These are phyloP conservation scores for Yamadazyma kitorensis DNA, from an alignment of 805 yeast species.

Conservation along the genomic window DNA sequence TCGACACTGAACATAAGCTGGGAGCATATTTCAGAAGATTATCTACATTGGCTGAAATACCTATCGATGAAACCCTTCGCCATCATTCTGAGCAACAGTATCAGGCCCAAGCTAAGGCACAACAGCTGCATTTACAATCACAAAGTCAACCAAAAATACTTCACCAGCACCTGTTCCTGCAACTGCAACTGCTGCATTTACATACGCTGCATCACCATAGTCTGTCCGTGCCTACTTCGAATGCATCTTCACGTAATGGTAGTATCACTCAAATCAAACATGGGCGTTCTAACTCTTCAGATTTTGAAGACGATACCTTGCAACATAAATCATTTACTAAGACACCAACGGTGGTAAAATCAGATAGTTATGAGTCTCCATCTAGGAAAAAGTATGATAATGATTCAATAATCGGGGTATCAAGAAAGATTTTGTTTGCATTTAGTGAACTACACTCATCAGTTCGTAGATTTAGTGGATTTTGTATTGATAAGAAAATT, in stretches of 20 bases:
- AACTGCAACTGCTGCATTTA: not conserved
- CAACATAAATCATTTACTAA: too few species aligned
- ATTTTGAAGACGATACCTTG: slow-evolving; percentile 8
- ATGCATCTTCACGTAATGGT: slow-evolving; percentile 10
- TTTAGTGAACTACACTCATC: slow-evolving; percentile 64
- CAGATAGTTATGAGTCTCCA: too few species aligned
- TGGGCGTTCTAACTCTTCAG: slow-evolving; percentile 9
- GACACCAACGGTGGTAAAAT: too few species aligned
- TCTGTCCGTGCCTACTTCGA: slow-evolving; percentile 9
- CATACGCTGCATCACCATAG: not conserved
- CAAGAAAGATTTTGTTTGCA: slow-evolving; percentile 61
- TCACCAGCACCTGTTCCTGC: slow-evolving; percentile 1
- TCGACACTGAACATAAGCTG: slow-evolving; percentile 47
- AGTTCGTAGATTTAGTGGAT: slow-evolving; percentile 53
- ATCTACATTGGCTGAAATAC: slow-evolving; percentile 59
- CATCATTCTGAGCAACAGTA: not conserved
- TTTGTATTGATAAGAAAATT: slow-evolving; percentile 54
- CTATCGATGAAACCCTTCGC: slow-evolving; percentile 19
- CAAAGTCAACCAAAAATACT: slow-evolving; percentile 1
- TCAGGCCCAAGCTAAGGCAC: too few species aligned
- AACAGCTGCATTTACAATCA: not conserved
- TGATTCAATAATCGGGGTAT: slow-evolving; percentile 35
- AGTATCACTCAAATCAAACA: slow-evolving; percentile 11
- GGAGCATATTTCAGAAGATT: slow-evolving; percentile 65
- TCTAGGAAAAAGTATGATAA: not conserved